Percentiles rank a stretch among this genome's conserved stretches.
Evolutionary conservation across 208 protist species (phyloP).

Genomic region (Angomonas deanei): DNA sequence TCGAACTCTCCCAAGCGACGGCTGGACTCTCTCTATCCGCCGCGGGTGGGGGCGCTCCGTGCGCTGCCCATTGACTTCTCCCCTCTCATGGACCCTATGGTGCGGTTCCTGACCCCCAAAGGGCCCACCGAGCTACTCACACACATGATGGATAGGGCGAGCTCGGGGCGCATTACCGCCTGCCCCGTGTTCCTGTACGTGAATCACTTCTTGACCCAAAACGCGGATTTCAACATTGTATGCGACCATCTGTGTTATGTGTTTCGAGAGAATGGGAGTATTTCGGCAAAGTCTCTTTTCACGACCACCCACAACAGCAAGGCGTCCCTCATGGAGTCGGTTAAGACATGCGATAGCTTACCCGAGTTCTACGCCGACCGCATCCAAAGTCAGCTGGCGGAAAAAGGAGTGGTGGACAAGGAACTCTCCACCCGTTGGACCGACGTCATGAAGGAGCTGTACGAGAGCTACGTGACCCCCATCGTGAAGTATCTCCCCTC

Average conservation of each 20-base stretch:
- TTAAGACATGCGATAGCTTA: not conserved
- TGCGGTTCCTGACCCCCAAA: conserved; percentile 37
- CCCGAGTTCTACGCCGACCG: not conserved
- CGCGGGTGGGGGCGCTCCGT: conserved; percentile 21
- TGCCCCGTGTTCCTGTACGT: conserved; percentile 2
- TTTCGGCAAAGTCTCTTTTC: not conserved
- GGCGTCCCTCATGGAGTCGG: not conserved
- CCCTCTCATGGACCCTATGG: conserved; percentile 23
- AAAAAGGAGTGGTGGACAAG: not conserved
- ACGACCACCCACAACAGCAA: not conserved
- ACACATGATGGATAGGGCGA: not conserved
- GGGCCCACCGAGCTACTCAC: conserved; percentile 32
- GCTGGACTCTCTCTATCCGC: conserved; percentile 1
- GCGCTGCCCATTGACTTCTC: conserved; percentile 14
- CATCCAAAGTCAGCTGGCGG: not conserved
- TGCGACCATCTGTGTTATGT: conserved; percentile 1
- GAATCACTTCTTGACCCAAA: not conserved
- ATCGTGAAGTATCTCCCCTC: not conserved
- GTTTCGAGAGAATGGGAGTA: not conserved
- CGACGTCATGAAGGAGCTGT: not conserved
- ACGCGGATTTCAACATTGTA: not conserved
- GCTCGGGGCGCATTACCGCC: not conserved
- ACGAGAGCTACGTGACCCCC: not conserved
- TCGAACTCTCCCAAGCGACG: not conserved
- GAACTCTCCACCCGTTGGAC: not conserved